Base-by-base conservation (phyloP, 2,329 filamentous ascomycete species). In the Seiridium unicorne region DNA sequence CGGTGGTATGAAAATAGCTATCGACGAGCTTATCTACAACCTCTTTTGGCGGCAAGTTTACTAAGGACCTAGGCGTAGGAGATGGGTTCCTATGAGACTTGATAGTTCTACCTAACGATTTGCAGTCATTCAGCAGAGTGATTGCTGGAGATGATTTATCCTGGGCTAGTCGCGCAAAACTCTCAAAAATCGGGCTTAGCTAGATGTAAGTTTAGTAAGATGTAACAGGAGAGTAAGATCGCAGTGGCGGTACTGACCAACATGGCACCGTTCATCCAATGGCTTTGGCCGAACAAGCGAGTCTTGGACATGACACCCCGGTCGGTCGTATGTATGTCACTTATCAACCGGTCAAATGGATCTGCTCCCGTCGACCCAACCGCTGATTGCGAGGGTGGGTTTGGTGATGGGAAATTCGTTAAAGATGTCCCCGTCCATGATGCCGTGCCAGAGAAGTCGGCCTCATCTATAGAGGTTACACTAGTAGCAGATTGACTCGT, bases 201-300 rank as follows among this genome's bases (percentile, higher is more conserved):
- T 81, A 44, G 6, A 51, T 10, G n/a, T 40, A 32, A 4, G 13
- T 8, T 58, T 8, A 40, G 11, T 53, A 31, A 36, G 10, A 11
- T n/a, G 18, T n/a, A 65, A 69, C 56, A 26, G n/a, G 18, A 26
- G 18, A 26, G 18, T 26, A 26, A 26, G 18, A 26, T 26, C 18
- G 18, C 18, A 26, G 18, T 26, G 18, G 18, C 18, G 18, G 18
- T 38, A 61, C 77, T 68, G 65, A 85, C 82, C 49, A 83, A 63
- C 0, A 73, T 65, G 9, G 82, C 68, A 2, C 74, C 75, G 61
- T 81, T 83, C n/a, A 84, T 76, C 79, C 82, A 86, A 65, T 86
- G 82, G 36, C 81, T 85, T 65, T 80, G 80, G 1, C 84, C 85
- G 65, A 86, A 84, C 1, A 86, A 67, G 0, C 84, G 77, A 0